Percentiles rank a stretch among this genome's conserved stretches.
Conservation (phyloP, 371 early-diverging fungal genomes). For the Smittium mucronatum region DNA sequence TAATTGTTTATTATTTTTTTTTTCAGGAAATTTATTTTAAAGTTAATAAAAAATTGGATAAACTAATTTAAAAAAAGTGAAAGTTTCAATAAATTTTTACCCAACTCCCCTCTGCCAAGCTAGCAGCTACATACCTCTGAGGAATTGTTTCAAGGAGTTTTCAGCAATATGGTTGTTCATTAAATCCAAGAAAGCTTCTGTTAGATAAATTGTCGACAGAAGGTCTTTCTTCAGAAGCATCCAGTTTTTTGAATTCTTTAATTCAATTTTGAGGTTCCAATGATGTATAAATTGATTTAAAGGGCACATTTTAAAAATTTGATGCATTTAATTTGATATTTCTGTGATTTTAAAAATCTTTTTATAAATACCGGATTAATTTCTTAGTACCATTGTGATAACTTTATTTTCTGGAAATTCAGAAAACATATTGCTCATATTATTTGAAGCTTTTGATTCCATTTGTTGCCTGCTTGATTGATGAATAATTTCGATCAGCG, state of each 20-base stretch:
- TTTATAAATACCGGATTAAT: background rate
- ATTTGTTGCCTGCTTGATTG: background rate
- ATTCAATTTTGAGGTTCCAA: background rate
- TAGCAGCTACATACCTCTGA: no score
- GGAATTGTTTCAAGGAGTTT: no score
- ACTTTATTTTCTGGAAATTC: background rate
- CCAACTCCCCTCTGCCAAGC: no score
- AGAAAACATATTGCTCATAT: background rate
- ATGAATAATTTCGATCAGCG: background rate
- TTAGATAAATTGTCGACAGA: background rate
- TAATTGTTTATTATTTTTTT: no score
- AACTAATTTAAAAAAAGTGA: no score
- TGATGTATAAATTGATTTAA: background rate
- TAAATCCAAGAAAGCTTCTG: background rate
- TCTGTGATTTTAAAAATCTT: background rate
- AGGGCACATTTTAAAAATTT: background rate
- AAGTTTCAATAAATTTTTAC: no score
- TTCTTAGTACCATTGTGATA: background rate
- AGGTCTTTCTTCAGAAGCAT: background rate
- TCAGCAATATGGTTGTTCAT: background rate
- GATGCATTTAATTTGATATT: background rate
- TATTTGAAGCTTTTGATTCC: background rate
- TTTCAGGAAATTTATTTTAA: no score
- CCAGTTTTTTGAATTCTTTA: background rate
- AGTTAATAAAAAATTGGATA: no score